Evolutionary conservation across 768 basidiomycete species (phyloP), one percentile per base, ranked within the genome.

Genomic region (Daedaleopsis nitida): DNA sequence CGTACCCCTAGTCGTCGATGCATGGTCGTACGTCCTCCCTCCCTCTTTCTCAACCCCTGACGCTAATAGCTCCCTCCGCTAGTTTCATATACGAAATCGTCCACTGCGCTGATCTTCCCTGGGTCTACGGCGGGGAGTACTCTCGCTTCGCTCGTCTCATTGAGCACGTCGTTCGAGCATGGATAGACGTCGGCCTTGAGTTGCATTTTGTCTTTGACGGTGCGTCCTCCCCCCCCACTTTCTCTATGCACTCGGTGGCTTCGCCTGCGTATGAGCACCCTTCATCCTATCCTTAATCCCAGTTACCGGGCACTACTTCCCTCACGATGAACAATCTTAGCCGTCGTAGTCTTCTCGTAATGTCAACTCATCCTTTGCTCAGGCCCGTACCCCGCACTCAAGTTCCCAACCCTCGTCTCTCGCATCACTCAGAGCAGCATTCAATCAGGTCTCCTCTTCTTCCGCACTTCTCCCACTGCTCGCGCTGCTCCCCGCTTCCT

Each of bases 61-160:
- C 60, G 49, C 52, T 21, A 52, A 57, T 34, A 48, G 51, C 54
- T 58, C 35, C 35, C 51, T 37, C n/a, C 17, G 39, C 39, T 23
- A 94, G 92, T 39, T 91, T 94, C 74, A 89, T 94, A 62, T 93
- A 87, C 70, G 80, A 83, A 64, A 59, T 93, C 21, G 80, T 89
- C 61, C 74, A 80, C 32, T 78, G 79, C 56, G 86, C 86, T 2
- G 78, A 75, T 58, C 76, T 92, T 50, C 86, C 90, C 7, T 94
- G 92, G 92, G 89, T 91, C 0, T 94, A 91, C 67, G 92, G 92
- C 7, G 92, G 92, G 13, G 91, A 94, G 73, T 91, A 91, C 65
- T 68, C 72, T 1, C 79, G 79, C 55, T 88, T 91, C 62, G 72
- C 74, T 9, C 66, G 71, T n/a, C 72, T 83, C 17, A 78, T 89